Base-by-base conservation (phyloP, 1,284 basidiomycete species). In the Tilletiopsis washingtonensis region DNA sequence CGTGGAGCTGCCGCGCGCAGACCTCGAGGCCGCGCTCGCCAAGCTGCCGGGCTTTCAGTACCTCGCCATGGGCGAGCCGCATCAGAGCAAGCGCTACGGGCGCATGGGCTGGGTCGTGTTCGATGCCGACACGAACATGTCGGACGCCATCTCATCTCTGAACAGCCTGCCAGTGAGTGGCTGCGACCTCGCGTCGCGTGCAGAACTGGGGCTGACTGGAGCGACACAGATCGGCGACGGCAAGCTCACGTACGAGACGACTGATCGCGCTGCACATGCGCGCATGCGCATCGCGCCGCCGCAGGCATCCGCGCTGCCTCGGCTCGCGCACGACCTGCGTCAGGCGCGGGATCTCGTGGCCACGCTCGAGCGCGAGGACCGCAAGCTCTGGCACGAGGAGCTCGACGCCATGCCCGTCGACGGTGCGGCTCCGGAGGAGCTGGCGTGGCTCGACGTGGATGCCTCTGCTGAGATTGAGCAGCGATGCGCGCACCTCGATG, bases 71-170 rank as follows among this genome's bases (percentile, higher is more conserved):
- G 61, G 65, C 23, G 69, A 71, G 45, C 64, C 65, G 12, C 62
- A 67, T 43, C 54, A 51, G 26, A 53, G 50, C 47, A 67, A 65
- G 43, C 42, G 54, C 15, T 68, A 58, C 54, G 51, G 57, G 40
- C 56, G 67, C 23, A 55, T 64, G 23, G 69, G 63, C n/a, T 68
- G 64, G 56, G 67, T 62, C 32, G 57, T 60, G 51, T 69, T 66
- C 51, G 64, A 64, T 12, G 47, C 51, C 1, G 56, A 47, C 21
- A 59, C 58, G 19, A 62, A 66, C 27, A 55, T 66, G 46, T 46
- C 59, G 37, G 60, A 54, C 34, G 56, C 56, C 2, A 53, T 64
- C 27, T 46, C 54, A 12, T 47, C 53, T 23, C 57, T 70, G 3
- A 61, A 66, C 43, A 62, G 54, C 25, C 45, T 46, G 12, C 50